Percentiles rank a stretch among this genome's conserved stretches.
Evolutionary conservation across 78 protist genomes (phyloP).

Genomic region (Dictyostelium intermedium): DNA sequence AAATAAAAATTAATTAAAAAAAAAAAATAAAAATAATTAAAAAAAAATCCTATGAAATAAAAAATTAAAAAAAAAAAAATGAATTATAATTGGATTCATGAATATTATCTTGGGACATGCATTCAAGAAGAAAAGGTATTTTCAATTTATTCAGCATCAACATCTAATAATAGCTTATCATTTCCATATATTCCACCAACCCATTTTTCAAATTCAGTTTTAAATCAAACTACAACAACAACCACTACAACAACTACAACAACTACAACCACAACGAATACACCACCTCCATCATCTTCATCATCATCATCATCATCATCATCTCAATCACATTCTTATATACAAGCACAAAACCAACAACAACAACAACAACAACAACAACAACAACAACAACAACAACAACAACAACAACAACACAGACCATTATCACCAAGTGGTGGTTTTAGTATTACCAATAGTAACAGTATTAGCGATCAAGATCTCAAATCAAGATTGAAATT

Average conservation of each 20-base stretch:
- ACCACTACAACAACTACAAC: background rate
- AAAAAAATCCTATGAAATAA: too few relatives aligned
- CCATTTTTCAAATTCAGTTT: background rate
- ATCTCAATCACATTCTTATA: background rate
- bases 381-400: background rate
- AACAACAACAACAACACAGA: background rate
- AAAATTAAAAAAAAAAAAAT: background rate
- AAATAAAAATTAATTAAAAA: too few relatives aligned
- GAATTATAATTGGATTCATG: background rate
- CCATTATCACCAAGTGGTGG: background rate
- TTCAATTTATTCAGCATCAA: constrained; percentile 9
- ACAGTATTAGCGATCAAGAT: background rate
- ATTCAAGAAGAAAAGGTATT: constrained; percentile 55
- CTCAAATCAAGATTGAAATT: background rate
- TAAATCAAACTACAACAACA: background rate
- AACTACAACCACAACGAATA: background rate
- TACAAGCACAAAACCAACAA: background rate
- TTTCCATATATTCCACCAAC: background rate
- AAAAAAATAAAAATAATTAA: too few relatives aligned
- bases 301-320: background rate
- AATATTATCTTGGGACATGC: background rate
- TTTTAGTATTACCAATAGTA: background rate
- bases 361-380: background rate
- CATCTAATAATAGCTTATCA: background rate
- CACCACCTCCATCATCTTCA: background rate